Conservation (phyloP, 139 green algal species). For the Tetradesmus obliquus region DNA sequence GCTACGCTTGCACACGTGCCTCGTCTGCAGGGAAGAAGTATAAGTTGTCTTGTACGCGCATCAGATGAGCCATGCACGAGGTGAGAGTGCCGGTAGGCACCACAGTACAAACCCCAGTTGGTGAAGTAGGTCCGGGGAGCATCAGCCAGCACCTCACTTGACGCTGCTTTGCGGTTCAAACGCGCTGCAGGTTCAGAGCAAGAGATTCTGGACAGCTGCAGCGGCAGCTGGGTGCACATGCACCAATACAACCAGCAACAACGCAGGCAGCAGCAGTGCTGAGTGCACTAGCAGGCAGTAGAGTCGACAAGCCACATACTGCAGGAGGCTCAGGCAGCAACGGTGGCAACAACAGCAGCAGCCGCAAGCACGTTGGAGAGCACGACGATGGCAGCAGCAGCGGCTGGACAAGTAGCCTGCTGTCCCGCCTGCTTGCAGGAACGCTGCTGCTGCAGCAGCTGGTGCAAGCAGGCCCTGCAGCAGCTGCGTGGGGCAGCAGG, state of each 20-base stretch:
- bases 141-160: not conserved
- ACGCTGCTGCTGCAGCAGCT: constrained; percentile 19
- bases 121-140: not conserved
- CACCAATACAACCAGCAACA: not conserved
- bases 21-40: not conserved
- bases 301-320: not conserved
- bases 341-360: not conserved
- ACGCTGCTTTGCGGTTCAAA: not conserved
- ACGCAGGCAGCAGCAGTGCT: not conserved
- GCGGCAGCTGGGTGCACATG: not conserved
- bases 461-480: constrained; percentile 13
- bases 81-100: not conserved
- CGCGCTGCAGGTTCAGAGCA: not conserved
- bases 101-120: not conserved
- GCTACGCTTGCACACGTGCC: not conserved
- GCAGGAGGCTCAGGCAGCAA: not conserved
- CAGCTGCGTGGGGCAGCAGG: not conserved
- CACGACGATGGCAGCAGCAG: not conserved
- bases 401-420: not conserved
- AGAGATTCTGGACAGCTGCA: not conserved
- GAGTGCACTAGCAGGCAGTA: not conserved
- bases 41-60: not conserved
- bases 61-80: not conserved
- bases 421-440: not conserved
- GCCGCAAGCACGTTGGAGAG: not conserved